These are phyloP conservation scores for Penicillium egyptiacum DNA, from an alignment of 495 filamentous ascomycete genomes.

Conservation along the genomic window DNA sequence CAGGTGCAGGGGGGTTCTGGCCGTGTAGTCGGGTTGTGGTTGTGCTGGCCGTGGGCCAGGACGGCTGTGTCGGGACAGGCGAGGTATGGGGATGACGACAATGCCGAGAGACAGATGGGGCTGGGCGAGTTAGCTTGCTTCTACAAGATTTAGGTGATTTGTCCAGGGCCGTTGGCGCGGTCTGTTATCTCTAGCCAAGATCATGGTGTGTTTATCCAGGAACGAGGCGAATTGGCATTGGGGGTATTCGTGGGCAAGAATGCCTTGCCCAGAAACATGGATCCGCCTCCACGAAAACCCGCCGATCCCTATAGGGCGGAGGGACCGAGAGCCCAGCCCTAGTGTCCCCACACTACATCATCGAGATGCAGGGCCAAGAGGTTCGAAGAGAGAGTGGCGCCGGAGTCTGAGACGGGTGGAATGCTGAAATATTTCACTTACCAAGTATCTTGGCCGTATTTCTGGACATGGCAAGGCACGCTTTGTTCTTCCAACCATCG, in stretches of 20 bases:
- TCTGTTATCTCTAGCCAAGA: conserved; percentile 1
- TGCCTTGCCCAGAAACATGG: conserved; percentile 8
- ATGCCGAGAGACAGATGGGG: conserved; percentile 29
- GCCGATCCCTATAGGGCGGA: conserved; percentile 18
- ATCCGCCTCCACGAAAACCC: neutral
- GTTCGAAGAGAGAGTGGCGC: neutral
- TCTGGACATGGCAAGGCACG: conserved; percentile 17
- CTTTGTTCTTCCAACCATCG: conserved; percentile 36
- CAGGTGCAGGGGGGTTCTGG: conserved; percentile 1
- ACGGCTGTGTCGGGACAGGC: conserved; percentile 21
- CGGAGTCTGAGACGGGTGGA: conserved; percentile 4
- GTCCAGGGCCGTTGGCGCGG: neutral
- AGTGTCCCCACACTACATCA: conserved; percentile 36
- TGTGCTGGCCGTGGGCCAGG: conserved; percentile 12
- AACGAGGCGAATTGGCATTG: neutral
- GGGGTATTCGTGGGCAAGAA: neutral
- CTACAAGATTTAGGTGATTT: conserved; percentile 7
- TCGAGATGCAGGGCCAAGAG: conserved; percentile 26
- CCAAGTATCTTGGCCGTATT: conserved; percentile 35
- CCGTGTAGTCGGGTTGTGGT: neutral
- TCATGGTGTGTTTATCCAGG: neutral
- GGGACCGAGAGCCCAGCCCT: conserved; percentile 22
- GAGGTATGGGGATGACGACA: conserved; percentile 29
- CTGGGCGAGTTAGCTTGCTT: conserved; percentile 14
- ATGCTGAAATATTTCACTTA: conserved; percentile 21